Conservation (phyloP, 2,329 filamentous ascomycete species). For the Neophaeococcomyces mojaviensis region DNA sequence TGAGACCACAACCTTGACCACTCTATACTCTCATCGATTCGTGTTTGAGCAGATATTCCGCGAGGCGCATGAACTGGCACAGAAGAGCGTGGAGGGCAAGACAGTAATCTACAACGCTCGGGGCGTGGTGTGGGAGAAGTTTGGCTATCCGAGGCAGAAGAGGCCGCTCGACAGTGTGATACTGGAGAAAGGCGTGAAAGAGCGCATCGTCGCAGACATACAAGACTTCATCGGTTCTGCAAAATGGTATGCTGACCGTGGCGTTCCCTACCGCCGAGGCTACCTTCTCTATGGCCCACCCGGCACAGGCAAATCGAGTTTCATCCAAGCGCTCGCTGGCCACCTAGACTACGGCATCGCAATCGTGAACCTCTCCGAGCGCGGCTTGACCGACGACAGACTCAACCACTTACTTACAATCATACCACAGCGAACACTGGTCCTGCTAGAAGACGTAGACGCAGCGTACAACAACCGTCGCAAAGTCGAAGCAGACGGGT, state of each 20-base stretch:
- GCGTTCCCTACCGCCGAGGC: slow-evolving; percentile 83
- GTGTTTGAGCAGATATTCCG: slow-evolving; percentile 85
- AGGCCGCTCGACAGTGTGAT: slow-evolving; percentile 82
- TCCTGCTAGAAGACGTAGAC: slow-evolving; percentile 84
- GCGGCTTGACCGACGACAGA: slow-evolving; percentile 82
- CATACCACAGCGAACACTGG: slow-evolving; percentile 71
- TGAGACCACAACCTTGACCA: slow-evolving; percentile 87
- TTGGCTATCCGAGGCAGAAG: slow-evolving; percentile 79
- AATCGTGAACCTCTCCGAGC: slow-evolving; percentile 83
- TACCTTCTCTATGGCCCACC: slow-evolving; percentile 86
- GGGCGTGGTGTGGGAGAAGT: slow-evolving; percentile 74
- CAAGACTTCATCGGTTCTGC: slow-evolving; percentile 71
- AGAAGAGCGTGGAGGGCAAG: slow-evolving; percentile 78
- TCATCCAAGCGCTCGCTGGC: slow-evolving; percentile 92
- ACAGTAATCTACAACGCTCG: slow-evolving; percentile 84
- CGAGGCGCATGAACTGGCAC: slow-evolving; percentile 75
- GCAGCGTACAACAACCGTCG: slow-evolving; percentile 80
- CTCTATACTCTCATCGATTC: slow-evolving; percentile 79
- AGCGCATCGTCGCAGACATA: slow-evolving; percentile 71
- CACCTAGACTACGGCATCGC: slow-evolving; percentile 87
- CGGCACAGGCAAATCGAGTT: slow-evolving; percentile 88
- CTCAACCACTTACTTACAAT: slow-evolving; percentile 80
- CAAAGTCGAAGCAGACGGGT: slow-evolving; percentile 66
- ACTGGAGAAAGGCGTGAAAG: slow-evolving; percentile 74
- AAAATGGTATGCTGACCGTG: slow-evolving; percentile 88